Evolutionary conservation across 306 rosid genomes (phyloP).

Genomic region (Quercus parvula): DNA sequence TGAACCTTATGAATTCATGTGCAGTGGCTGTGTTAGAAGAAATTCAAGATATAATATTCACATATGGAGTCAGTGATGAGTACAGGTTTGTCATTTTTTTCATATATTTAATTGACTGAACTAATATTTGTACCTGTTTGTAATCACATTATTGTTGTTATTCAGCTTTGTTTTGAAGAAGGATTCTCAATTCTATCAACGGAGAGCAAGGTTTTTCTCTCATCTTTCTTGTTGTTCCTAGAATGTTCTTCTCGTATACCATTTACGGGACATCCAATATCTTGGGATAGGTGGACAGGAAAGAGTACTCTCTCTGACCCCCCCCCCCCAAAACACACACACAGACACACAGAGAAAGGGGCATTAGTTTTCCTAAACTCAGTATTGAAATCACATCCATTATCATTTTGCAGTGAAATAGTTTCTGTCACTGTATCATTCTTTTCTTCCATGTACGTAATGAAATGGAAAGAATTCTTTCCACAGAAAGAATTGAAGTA

Average conservation of each 20-base stretch:
- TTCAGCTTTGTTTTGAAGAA: conserved; percentile 64
- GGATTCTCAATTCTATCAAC: conserved; percentile 51
- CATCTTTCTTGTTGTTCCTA: background rate
- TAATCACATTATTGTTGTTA: conserved; percentile 1
- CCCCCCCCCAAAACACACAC: too few species aligned
- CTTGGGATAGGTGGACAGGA: background rate
- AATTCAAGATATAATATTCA: conserved; percentile 63
- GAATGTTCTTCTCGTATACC: background rate
- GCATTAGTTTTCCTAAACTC: background rate
- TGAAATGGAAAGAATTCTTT: conserved; percentile 66
- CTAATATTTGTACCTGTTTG: background rate
- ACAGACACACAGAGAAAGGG: too few species aligned
- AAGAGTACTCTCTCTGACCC: background rate
- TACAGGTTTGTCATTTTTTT: conserved; percentile 32
- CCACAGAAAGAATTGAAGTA: conserved; percentile 44
- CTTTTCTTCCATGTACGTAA: conserved; percentile 61
- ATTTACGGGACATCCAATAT: background rate
- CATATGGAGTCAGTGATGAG: conserved; percentile 84
- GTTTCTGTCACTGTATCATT: conserved; percentile 60
- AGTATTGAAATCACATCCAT: background rate
- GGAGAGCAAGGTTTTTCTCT: conserved; percentile 43
- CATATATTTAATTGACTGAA: background rate
- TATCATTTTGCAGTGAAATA: conserved; percentile 43
- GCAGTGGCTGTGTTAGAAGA: conserved; percentile 63
- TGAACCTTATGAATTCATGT: conserved; percentile 80